Evolutionary conservation across 441 rosid species (phyloP), one percentile per base, ranked within the genome.

Genomic region (Viola pubescens): DNA sequence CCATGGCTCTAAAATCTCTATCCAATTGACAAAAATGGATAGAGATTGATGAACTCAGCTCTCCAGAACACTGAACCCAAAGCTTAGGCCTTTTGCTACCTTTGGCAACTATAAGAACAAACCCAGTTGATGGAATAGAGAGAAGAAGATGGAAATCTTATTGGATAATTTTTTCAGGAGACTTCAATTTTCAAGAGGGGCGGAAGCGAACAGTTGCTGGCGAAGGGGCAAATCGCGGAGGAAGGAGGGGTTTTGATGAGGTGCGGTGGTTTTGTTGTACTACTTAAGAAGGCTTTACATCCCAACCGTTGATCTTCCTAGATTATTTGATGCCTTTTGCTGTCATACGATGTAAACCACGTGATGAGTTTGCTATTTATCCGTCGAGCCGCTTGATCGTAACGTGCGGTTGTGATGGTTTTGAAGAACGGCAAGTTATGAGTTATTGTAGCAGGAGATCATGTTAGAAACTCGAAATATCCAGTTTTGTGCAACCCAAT

Each of bases 1-100:
- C 98, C 97, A 94, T 88, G 61, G 69, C 62, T 61, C 61, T 73
- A 41, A 70, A 70, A 73, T 53, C 67, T 62, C 50, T 9, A 62
- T 50, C 16, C 38, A 50, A 50, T 14, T 5, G 12, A 44, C 16
- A n/a, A 54, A 37, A 47, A 16, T 5, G 13, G 37, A 52, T 10
- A 51, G 14, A 10, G 11, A 45, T 42, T 51, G 46, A 48, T 26
- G 34, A 43, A n/a, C 61, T 56, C 64, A 34, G 61, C 61, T 63
- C 54, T 13, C 40, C 61, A 19, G 59, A 49, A n/a, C 60, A 48
- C 48, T 12, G 48, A 42, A 34, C 9, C 1, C 39, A 51, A 56
- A 54, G 52, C 37, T 44, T 49, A 59, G 49, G 12, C 10, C 7
- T n/a, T 47, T 48, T 52, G 5, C 26, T 4, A 4, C 7, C 16